These are phyloP conservation scores for Hippophae gyantsensis DNA, from an alignment of 306 rosid species.

Conservation along the genomic window DNA sequence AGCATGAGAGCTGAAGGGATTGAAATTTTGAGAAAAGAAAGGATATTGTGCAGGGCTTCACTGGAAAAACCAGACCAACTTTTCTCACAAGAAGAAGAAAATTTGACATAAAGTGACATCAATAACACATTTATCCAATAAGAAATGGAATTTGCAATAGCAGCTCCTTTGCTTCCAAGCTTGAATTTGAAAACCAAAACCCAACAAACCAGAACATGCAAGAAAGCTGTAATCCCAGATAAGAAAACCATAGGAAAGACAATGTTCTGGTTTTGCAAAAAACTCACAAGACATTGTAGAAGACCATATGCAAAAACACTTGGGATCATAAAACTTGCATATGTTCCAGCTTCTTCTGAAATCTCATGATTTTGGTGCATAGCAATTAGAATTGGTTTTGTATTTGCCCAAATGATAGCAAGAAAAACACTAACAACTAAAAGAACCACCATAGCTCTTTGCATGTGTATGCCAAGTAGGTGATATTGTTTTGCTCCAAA, in stretches of 20 bases:
- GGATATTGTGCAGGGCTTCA: constrained; percentile 5
- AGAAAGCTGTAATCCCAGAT: constrained; percentile 14
- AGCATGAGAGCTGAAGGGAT: constrained; percentile 21
- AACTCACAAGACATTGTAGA: constrained; percentile 23
- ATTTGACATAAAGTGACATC: constrained; percentile 14
- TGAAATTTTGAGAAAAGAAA: constrained; percentile 13
- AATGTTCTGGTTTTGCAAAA: constrained; percentile 28
- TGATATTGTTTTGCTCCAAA: constrained; percentile 32
- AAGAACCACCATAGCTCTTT: constrained; percentile 37
- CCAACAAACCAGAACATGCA: constrained; percentile 24
- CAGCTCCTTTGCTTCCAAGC: constrained; percentile 29
- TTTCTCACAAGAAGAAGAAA: constrained; percentile 7
- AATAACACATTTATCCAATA: constrained; percentile 14
- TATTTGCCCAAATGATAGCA: constrained; percentile 20
- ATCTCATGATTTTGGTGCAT: constrained; percentile 31
- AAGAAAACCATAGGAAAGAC: constrained; percentile 23
- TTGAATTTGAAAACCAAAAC: constrained; percentile 21
- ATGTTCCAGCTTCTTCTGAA: constrained; percentile 25
- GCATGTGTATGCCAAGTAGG: constrained; percentile 30
- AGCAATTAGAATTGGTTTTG: constrained; percentile 23
- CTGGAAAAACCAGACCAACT: constrained; percentile 11
- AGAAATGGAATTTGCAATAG: constrained; percentile 22
- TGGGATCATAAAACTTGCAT: constrained; percentile 27
- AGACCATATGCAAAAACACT: constrained; percentile 27
- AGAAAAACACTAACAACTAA: constrained; percentile 22